These are phyloP conservation scores for Colletotrichum lindemuthianum DNA, from an alignment of 2,329 filamentous ascomycete genomes.

Conservation along the genomic window DNA sequence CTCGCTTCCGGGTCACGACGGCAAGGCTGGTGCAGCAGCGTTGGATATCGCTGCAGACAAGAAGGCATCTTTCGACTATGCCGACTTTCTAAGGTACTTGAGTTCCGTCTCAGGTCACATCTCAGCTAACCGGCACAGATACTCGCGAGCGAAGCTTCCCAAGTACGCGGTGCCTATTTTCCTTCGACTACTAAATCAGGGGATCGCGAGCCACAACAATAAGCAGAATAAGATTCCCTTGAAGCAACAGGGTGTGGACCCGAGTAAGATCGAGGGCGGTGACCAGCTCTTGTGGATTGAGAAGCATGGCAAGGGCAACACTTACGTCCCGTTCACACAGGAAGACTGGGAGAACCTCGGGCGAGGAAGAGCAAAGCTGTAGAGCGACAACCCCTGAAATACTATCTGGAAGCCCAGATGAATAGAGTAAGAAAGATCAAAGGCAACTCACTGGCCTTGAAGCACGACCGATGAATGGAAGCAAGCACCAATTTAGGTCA, in stretches of 20 bases:
- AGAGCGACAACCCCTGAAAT: not conserved
- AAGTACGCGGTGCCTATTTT: constrained; percentile 82
- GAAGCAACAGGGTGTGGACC: constrained; percentile 46
- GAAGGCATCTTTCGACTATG: constrained; percentile 65
- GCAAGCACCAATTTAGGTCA: not conserved
- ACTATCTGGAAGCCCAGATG: not conserved
- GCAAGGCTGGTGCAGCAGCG: constrained; percentile 72
- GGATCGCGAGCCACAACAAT: constrained; percentile 73
- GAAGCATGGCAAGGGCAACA: constrained; percentile 54
- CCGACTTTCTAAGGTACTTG: constrained; percentile 61
- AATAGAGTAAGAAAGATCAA: not conserved
- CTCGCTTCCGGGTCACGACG: constrained; percentile 71
- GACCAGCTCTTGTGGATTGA: constrained; percentile 66
- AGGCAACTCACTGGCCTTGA: too few species aligned
- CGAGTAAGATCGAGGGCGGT: constrained; percentile 38
- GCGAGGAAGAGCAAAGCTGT: constrained; percentile 22
- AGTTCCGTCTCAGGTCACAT: too few species aligned
- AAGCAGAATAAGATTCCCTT: constrained; percentile 82
- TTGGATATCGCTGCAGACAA: constrained; percentile 64
- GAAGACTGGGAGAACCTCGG: constrained; percentile 61
- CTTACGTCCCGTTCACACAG: constrained; percentile 68
- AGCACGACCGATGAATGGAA: not conserved
- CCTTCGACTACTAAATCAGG: constrained; percentile 68
- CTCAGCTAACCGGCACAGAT: constrained; percentile 42
- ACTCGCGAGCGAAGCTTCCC: constrained; percentile 69